These are phyloP conservation scores for Heterobasidion parviporum DNA, from an alignment of 1,284 basidiomycete genomes.

Conservation along the genomic window DNA sequence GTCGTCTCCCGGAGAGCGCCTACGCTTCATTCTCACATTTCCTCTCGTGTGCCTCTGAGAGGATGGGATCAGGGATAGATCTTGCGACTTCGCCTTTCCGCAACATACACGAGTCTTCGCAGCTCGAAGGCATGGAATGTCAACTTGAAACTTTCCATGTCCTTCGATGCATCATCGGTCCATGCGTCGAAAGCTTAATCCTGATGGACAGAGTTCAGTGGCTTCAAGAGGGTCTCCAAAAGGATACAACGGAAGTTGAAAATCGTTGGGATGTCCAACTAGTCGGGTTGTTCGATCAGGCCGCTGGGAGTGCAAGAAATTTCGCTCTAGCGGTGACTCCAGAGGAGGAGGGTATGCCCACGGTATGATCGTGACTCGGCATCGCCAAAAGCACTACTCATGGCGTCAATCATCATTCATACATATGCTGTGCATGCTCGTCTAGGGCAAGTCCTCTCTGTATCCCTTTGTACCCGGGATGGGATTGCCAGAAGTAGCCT, in stretches of 20 bases:
- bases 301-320: conserved; percentile 56
- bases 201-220: conserved; percentile 29
- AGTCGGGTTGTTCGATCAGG: conserved; percentile 62
- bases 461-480: no score
- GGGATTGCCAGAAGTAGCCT: no score
- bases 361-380: no score
- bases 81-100: neutral
- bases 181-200: conserved; percentile 30
- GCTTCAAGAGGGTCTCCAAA: conserved; percentile 20
- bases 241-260: conserved; percentile 6
- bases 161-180: conserved; percentile 30
- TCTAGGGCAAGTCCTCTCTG: no score
- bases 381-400: no score
- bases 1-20: conserved; percentile 5
- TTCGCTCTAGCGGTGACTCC: conserved; percentile 31
- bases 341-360: neutral
- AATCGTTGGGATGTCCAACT: conserved; percentile 28
- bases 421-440: no score
- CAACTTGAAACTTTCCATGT: conserved; percentile 29
- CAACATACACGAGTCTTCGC: conserved; percentile 4
- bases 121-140: conserved; percentile 14
- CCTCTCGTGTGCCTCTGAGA: conserved; percentile 1
- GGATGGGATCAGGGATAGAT: neutral
- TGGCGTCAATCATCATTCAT: no score
- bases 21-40: conserved; percentile 6